Base-by-base conservation (phyloP, 106 monocot species). In the Dendrobium huoshanense region DNA sequence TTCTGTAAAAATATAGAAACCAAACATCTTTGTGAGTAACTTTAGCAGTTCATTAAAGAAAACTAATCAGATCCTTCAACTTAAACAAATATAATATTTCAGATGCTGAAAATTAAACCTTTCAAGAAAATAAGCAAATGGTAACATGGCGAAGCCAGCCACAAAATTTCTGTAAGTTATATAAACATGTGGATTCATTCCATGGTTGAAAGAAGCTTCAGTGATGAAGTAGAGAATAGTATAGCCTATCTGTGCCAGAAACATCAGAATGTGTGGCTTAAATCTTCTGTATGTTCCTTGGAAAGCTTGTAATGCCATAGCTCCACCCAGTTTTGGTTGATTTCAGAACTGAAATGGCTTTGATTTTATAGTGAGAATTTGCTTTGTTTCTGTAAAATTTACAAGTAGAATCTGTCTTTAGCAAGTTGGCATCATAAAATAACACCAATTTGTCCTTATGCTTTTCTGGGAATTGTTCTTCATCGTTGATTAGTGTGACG, bases 191-290 rank as follows among this genome's bases (percentile, higher is more conserved):
- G 91, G 86, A 72, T 90, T 96, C 83, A 96, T 72, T 19, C 96
- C 96, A 29, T 79, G 72, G 78, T 94, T 89, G 85, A 96, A 96
- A 25, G 94, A 87, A 22, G 96, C 91, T 84, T 96, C 92, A 1
- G 94, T 90, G 78, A 96, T 81, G 91, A 96, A 93, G 83, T 96
- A 96, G 40, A 96, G 83, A 61, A 91, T 73, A 42, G 96, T 96
- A 56, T 93, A 96, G 9, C 93, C 93, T n/a, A 91, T 22, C 76
- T 96, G 96, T 61, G 76, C 75, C 44, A 91, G 77, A 56, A 79
- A 55, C 96, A 96, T 96, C 73, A 96, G 91, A 17, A 90, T 15
- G 61, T 96, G 91, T 18, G 96, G 84, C 82, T 90, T 91, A 77
- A 88, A 91, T 79, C 85, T 89, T 80, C 40, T 85, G 78, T 41